Evolutionary conservation across 106 monocot species (phyloP), one percentile per base, ranked within the genome.

Genomic region (Triglochin maritima): DNA sequence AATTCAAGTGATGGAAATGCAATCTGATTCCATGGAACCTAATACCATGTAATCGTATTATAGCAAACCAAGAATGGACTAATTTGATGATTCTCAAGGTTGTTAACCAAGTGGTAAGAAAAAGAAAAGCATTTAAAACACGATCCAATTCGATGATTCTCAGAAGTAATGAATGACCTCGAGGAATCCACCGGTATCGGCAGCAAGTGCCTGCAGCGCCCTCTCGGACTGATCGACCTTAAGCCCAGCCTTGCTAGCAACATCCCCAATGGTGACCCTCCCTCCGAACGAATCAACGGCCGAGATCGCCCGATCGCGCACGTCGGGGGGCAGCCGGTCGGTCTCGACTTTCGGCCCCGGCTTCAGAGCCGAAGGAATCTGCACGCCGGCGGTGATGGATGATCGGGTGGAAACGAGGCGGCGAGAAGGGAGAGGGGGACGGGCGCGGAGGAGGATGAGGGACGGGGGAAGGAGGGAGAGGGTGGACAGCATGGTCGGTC

Each of bases 251-350:
- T 67, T 67, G 46, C 83, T 72, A 3, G 92, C 76, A 59, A 98
- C 92, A 54, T 98, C 98, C 41, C 98, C 98, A n/a, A 86, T 80
- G 54, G 92, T 98, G 57, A 98, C 98, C 73, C 92, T 80, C 4
- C 89, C 82, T 3, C 98, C 84, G 56, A 58, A 86, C 4, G 66
- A 82, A 67, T 98, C 88, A 43, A 98, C 84, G 5, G 98, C 92
- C 47, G 79, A 76, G 77, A 98, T 84, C 15, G 88, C 73, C 54
- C 86, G 69, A 45, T 89, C 76, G 51, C 98, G 70, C 59, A 98
- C 84, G 60, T 78, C 88, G 65, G 81, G 66, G 44, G 86, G 69
- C 57, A 98, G 74, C 78, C 65, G 77, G 57, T 98, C 98, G 17
- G 92, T 86, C 84, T 92, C 98, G 69, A 98, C 84, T 16, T 78